A percentile compares a stretch with the other conserved stretches of the same genome.
phyloP scores from a whole-genome alignment of 169 alveolate genomes.

The Cryptosporidium meleagridis region DNA sequence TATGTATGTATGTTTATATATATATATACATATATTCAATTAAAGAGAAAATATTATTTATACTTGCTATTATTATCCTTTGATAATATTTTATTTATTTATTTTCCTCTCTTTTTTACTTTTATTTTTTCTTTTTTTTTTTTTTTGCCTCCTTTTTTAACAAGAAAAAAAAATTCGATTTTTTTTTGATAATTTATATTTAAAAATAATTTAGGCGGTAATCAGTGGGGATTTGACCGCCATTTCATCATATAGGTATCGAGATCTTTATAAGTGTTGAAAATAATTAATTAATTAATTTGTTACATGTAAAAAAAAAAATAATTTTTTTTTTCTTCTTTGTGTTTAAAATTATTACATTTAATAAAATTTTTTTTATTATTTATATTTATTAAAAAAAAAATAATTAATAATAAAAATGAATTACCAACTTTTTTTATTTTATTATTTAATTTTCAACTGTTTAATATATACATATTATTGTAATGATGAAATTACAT shows the following conservation, averaged over 20 bases:
- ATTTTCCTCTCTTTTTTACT: neutral
- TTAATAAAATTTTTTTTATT: neutral
- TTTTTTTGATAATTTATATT: neutral
- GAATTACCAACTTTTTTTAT: neutral
- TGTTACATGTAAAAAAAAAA: neutral
- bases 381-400: no score
- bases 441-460: neutral
- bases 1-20: no score
- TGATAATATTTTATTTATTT: neutral
- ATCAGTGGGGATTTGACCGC: slow-evolving; percentile 39
- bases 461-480: slow-evolving; percentile 4
- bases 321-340: neutral
- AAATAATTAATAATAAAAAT: neutral
- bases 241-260: slow-evolving; percentile 6
- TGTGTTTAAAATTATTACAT: neutral
- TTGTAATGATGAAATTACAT: slow-evolving; percentile 6
- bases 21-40: no score
- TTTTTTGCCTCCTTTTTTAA: neutral
- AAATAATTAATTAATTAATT: neutral
- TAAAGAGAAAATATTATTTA: no score
- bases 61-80: neutral
- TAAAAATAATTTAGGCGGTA: slow-evolving; percentile 16
- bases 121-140: neutral
- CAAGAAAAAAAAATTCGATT: neutral
- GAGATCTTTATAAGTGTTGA: slow-evolving; percentile 5